Conservation (phyloP, 495 filamentous ascomycete species). For the Aspergillus sparsus region DNA sequence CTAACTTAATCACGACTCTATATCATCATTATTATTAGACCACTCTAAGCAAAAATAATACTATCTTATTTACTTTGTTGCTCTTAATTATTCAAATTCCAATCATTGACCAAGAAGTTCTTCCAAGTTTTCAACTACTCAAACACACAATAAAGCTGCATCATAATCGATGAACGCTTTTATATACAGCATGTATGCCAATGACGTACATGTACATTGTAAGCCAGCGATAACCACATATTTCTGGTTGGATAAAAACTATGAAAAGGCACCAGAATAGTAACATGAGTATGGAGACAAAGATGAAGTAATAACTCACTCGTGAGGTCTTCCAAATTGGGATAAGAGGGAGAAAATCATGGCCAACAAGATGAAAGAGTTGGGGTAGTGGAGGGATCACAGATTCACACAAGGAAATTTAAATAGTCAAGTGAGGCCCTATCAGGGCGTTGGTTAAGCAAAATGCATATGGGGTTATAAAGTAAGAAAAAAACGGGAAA, state of each 20-base stretch:
- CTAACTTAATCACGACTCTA: too few species aligned
- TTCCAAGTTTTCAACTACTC: slow-evolving; percentile 12
- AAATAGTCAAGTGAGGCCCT: slow-evolving; percentile 27
- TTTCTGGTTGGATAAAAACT: slow-evolving; percentile 25
- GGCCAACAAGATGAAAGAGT: slow-evolving; percentile 23
- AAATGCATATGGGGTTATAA: slow-evolving; percentile 22
- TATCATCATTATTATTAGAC: too few species aligned
- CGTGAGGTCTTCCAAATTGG: slow-evolving; percentile 27
- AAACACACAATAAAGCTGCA: slow-evolving; percentile 19
- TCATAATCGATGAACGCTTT: slow-evolving; percentile 24
- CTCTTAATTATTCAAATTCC: background rate
- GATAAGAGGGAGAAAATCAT: slow-evolving; percentile 25
- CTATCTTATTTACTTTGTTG: slow-evolving; percentile 3
- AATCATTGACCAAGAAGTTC: background rate
- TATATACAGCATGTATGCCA: slow-evolving; percentile 43
- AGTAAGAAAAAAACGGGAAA: slow-evolving; percentile 25
- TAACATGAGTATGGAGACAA: slow-evolving; percentile 24
- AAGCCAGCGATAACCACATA: slow-evolving; percentile 23
- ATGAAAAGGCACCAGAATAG: slow-evolving; percentile 27
- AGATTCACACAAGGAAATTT: slow-evolving; percentile 19
- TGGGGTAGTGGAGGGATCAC: slow-evolving; percentile 17
- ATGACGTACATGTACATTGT: slow-evolving; percentile 39
- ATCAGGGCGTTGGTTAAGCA: slow-evolving; percentile 20
- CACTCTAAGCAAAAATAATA: background rate
- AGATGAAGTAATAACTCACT: slow-evolving; percentile 27